Conservation (phyloP, 257 asterid genomes). For the Nicotiana knightiana region DNA sequence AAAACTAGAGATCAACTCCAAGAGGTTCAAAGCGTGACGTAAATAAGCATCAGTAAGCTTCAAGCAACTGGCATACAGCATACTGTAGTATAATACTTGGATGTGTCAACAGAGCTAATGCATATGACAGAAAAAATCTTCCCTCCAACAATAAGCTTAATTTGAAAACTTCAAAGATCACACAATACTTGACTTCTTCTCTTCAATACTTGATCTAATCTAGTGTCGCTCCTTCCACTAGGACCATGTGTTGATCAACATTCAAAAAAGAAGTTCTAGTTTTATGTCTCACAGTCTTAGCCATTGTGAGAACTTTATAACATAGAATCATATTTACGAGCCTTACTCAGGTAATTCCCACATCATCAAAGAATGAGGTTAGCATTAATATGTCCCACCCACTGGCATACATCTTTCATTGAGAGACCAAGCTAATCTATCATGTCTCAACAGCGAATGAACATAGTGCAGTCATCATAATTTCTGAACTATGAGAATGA, state of each 20-base stretch:
- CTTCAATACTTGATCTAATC: neutral
- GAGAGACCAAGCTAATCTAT: neutral
- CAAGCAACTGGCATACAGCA: neutral
- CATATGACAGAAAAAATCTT: neutral
- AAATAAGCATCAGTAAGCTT: neutral
- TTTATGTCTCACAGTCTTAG: neutral
- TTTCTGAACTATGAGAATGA: neutral
- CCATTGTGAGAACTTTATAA: neutral
- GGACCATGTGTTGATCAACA: neutral
- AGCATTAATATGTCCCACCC: neutral
- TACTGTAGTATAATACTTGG: neutral
- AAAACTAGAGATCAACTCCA: neutral
- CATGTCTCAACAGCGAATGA: neutral
- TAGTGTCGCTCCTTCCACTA: neutral
- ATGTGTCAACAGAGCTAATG: neutral
- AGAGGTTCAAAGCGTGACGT: neutral
- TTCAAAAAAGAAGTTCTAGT: neutral
- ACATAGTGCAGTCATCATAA: neutral
- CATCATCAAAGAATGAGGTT: neutral
- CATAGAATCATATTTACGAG: neutral
- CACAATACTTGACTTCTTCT: neutral
- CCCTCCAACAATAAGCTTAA: neutral
- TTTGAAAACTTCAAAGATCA: neutral
- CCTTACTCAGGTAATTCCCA: neutral
- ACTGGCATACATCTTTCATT: neutral